Conservation (phyloP, 116 monocot genomes). For the Cymodocea nodosa region DNA sequence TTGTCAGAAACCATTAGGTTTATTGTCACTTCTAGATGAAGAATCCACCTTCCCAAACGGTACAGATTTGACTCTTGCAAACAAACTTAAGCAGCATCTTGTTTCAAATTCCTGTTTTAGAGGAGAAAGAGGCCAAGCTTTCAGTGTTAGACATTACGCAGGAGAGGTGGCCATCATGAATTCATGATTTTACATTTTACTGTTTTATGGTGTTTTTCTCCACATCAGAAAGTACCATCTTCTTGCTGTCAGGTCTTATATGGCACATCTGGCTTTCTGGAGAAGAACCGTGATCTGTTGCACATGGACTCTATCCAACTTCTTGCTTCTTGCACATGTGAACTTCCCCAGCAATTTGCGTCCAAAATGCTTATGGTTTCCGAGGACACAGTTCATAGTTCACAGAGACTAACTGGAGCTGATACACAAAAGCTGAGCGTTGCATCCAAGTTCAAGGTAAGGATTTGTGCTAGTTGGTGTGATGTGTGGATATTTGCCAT, state of each 20-base stretch:
- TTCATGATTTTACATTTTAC: not conserved
- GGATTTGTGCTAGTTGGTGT: too few relatives aligned
- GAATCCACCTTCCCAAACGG: conserved; percentile 96
- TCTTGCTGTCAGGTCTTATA: conserved; percentile 48
- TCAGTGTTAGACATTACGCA: conserved; percentile 73
- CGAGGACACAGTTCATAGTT: conserved; percentile 20
- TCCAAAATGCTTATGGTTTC: conserved; percentile 60
- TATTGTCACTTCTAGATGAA: conserved; percentile 90
- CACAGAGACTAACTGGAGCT: conserved; percentile 36
- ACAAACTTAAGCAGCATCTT: conserved; percentile 87
- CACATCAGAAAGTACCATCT: not conserved
- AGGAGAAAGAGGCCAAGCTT: conserved; percentile 77
- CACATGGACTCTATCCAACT: conserved; percentile 77
- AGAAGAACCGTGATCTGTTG: conserved; percentile 87
- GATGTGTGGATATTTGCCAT: too few relatives aligned
- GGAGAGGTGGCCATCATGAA: conserved; percentile 52
- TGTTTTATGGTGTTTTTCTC: not conserved
- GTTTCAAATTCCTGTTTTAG: conserved; percentile 68
- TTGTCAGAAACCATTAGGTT: conserved; percentile 82
- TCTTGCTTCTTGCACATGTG: conserved; percentile 55
- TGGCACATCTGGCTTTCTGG: conserved; percentile 76
- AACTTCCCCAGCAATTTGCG: conserved; percentile 75
- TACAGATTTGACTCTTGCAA: conserved; percentile 82
- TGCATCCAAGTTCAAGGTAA: conserved; percentile 89
- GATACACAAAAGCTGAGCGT: conserved; percentile 94